Base-by-base conservation (phyloP, 371 early-diverging fungal genomes). In the Mucor sp. region DNA sequence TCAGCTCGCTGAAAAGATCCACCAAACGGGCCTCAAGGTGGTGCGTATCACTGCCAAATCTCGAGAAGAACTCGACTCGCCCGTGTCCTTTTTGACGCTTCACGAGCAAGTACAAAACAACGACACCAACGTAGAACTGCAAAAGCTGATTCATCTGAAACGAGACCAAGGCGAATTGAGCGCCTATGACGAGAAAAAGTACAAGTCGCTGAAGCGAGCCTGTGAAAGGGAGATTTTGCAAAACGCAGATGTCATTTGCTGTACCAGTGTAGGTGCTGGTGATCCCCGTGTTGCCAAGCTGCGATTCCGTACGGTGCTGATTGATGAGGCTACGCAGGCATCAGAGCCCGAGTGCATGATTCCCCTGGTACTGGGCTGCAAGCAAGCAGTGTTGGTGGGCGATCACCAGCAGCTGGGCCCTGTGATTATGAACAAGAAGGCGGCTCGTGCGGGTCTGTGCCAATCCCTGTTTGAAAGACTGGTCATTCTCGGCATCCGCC, bases 331-430 rank as follows among this genome's bases (percentile, higher is more conserved):
- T 17, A 98, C 98, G 5, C 99, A 99, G 79, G 94, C 98, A 4
- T 93, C 95, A 30, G 99, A 99, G 72, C 99, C 99, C 1, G 97
- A 97, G 79, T 94, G 95, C 75, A 84, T 99, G 87, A 99, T 99
- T 65, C 99, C 99, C 4, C 85, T 99, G 43, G 95, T 98, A 8
- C 82, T 95, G 55, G 98, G 99, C 4, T 91, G 92, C 58, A 95
- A 94, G 69, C 99, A 99, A 81, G 93, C 93, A 17, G 95, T 99
- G 0, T 85, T 99, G 12, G 98, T 99, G 3, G 99, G 99, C 33
- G 99, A 99, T 80, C 99, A 99, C 75, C 98, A 99, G 81, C 99
- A 99, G 77, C 80, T 99, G 23, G 99, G 99, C 4, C 99, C 99
- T 4, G 98, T 99, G 12, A 94, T 99, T 60, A 90, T 98, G 88